A percentile compares a stretch with the other conserved stretches of the same genome.
phyloP scores from a whole-genome alignment of 164 flowering plant genomes.

The Tinospora cordifolia region DNA sequence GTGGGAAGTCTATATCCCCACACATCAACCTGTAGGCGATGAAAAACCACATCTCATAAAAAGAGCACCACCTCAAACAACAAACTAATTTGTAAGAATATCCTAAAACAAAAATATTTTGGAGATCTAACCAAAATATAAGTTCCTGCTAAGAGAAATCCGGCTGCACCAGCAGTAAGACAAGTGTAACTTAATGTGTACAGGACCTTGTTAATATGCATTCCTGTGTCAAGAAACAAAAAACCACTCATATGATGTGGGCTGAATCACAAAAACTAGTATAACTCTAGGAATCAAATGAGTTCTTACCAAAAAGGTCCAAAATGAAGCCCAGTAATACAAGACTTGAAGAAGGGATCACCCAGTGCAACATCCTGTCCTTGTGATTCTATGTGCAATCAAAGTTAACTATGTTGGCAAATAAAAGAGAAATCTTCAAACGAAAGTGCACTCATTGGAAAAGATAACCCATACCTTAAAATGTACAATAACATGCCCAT shows the following conservation, averaged over 20 bases:
- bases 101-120: background rate
- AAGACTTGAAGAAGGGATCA: constrained; percentile 35
- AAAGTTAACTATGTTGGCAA: background rate
- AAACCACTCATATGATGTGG: too few species aligned
- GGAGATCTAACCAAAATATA: constrained; percentile 43
- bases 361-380: constrained; percentile 50
- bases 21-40: constrained; percentile 50
- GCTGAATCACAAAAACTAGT: background rate
- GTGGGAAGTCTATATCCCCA: constrained; percentile 40
- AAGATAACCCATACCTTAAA: constrained; percentile 38
- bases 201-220: constrained; percentile 70
- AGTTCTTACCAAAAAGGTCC: constrained; percentile 39
- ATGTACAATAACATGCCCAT: constrained; percentile 62
- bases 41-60: background rate
- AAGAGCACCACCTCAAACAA: background rate
- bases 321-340: constrained; percentile 34
- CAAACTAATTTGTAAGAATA: background rate
- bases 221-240: constrained; percentile 29
- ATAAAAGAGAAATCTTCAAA: background rate
- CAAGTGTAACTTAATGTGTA: constrained; percentile 62
- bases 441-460: background rate
- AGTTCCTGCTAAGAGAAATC: constrained; percentile 44
- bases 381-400: constrained; percentile 45
- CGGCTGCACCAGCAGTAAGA: constrained; percentile 64
- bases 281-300: constrained; percentile 2